Conservation (phyloP, 192 early-diverging fungal genomes). For the Linderina pennispora region DNA sequence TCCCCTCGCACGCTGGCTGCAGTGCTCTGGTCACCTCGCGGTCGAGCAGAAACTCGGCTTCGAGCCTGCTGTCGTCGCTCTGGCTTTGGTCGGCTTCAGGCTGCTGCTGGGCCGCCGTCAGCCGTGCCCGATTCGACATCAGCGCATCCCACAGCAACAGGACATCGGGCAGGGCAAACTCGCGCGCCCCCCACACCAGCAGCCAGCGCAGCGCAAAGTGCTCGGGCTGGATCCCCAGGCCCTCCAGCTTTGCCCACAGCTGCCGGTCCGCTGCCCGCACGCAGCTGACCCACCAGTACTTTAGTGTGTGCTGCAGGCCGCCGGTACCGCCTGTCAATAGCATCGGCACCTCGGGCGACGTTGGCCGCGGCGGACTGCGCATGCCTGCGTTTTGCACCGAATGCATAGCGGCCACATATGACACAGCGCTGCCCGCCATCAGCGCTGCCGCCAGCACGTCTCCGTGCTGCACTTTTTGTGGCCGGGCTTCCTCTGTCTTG, state of each 20-base stretch:
- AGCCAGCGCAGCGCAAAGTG: conserved; percentile 83
- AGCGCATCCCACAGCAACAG: conserved; percentile 76
- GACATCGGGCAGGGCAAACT: conserved; percentile 71
- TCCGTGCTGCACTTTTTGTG: not conserved
- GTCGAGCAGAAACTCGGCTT: not conserved
- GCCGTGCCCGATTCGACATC: conserved; percentile 55
- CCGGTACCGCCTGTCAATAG: not conserved
- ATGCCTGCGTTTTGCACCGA: no score
- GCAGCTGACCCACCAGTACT: conserved; percentile 41
- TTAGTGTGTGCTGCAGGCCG: conserved; percentile 5
- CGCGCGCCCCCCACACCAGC: conserved; percentile 68
- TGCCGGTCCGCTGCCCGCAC: conserved; percentile 52
- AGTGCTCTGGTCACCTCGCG: not conserved
- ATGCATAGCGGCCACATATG: no score
- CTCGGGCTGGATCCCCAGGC: conserved; percentile 59
- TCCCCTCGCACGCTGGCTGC: not conserved
- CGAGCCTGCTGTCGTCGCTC: not conserved
- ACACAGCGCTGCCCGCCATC: not conserved
- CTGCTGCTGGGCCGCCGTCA: conserved; percentile 7
- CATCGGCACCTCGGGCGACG: not conserved
- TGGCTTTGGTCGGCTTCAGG: not conserved
- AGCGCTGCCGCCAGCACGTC: not conserved
- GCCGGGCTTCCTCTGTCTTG: not conserved
- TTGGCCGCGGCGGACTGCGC: not conserved
- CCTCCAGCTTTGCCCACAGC: conserved; percentile 56